Evolutionary conservation across 768 basidiomycete species (phyloP).

Genomic region (Megacollybia marginata): DNA sequence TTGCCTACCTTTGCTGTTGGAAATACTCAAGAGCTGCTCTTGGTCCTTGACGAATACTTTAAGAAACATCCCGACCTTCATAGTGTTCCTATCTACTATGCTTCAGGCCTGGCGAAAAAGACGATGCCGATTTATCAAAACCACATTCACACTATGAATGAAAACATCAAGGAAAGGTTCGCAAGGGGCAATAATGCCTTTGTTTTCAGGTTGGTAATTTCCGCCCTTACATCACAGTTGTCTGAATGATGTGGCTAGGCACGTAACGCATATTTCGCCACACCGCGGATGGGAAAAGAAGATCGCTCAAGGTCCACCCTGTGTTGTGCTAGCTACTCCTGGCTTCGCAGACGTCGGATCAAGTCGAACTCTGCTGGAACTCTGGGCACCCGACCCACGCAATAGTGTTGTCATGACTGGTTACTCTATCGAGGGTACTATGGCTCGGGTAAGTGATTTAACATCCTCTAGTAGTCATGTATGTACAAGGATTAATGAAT

Average conservation of each 20-base stretch:
- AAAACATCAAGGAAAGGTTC: slow-evolving; percentile 86
- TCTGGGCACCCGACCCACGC: slow-evolving; percentile 93
- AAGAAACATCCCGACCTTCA: slow-evolving; percentile 92
- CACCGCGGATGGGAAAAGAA: slow-evolving; percentile 86
- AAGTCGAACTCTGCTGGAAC: slow-evolving; percentile 89
- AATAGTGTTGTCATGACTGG: slow-evolving; percentile 96
- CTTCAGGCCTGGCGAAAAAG: slow-evolving; percentile 89
- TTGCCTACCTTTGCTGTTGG: slow-evolving; percentile 93
- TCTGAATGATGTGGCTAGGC: slow-evolving; percentile 31
- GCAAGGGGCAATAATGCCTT: slow-evolving; percentile 95
- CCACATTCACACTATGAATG: slow-evolving; percentile 98
- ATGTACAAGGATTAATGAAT: slow-evolving; percentile 39
- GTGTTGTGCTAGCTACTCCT: slow-evolving; percentile 93
- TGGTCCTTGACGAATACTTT: slow-evolving; percentile 98
- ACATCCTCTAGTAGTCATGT: slow-evolving; percentile 27
- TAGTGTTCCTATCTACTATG: slow-evolving; percentile 93
- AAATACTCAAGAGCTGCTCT: slow-evolving; percentile 88
- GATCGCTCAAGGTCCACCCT: slow-evolving; percentile 91
- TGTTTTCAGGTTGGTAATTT: slow-evolving; percentile 79
- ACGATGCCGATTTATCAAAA: slow-evolving; percentile 99
- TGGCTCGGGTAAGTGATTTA: slow-evolving; percentile 85
- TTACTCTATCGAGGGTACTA: slow-evolving; percentile 95
- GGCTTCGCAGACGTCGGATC: slow-evolving; percentile 90
- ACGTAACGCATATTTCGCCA: slow-evolving; percentile 80
- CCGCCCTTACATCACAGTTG: background rate